A percentile compares a stretch with the other conserved stretches of the same genome.
Conservation (phyloP, 805 yeast species). For the Pichia heedii region DNA sequence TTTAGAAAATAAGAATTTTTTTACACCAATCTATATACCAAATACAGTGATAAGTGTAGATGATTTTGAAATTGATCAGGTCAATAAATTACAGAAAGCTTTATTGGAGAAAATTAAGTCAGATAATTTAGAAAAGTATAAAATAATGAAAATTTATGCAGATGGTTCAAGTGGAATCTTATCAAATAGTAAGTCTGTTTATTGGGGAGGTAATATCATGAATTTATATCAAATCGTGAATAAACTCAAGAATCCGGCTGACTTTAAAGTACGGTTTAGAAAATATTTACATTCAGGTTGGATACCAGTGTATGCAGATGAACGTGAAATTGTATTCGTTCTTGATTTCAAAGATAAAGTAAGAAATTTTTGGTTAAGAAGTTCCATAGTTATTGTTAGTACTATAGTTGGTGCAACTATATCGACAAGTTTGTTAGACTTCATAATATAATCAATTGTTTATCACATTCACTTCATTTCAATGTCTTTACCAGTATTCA, state of each 20-base stretch:
- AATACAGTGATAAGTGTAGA: constrained; percentile 22
- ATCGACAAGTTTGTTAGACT: not conserved
- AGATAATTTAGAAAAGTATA: not conserved
- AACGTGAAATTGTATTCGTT: constrained; percentile 32
- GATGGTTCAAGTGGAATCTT: constrained; percentile 3
- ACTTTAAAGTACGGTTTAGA: constrained; percentile 29
- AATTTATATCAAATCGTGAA: constrained; percentile 11
- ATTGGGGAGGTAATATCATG: constrained; percentile 6
- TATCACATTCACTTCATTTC: constrained; percentile 4
- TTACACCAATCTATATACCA: constrained; percentile 35
- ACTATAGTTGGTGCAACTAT: not conserved
- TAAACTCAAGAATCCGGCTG: constrained; percentile 31
- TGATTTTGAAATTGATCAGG: not conserved
- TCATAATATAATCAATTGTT: not conserved
- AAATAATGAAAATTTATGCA: constrained; percentile 2
- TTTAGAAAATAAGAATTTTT: constrained; percentile 34
- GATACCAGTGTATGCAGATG: constrained; percentile 48
- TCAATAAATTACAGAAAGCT: not conserved
- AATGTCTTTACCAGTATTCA: constrained; percentile 6
- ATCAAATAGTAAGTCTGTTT: not conserved
- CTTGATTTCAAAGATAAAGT: constrained; percentile 15
- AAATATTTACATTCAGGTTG: constrained; percentile 39
- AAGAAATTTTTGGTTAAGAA: not conserved
- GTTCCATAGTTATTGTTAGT: not conserved
- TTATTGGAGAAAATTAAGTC: not conserved